Base-by-base conservation (phyloP, 2,329 filamentous ascomycete species). In the Phyllosticta citrichinensis region DNA sequence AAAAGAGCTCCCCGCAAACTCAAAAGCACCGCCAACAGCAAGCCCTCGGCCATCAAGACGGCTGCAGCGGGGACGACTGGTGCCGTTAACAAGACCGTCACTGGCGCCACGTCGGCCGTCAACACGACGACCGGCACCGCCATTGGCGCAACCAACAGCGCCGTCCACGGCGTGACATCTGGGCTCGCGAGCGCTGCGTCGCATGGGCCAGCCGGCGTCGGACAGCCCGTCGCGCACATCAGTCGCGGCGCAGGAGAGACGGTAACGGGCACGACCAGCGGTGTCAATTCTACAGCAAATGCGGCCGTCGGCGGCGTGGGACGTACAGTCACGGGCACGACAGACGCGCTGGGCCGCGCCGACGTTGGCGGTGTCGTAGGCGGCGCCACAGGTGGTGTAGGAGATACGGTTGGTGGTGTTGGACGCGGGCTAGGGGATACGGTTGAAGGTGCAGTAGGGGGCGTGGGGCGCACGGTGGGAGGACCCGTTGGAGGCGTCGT, bases 301-400 rank as follows among this genome's bases (percentile, higher is more conserved):
- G 69, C 69, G 11, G 70, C 75, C 10, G 76, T 75, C 2, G 73
- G 72, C 56, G 76, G 76, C 0, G 61, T 77, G 5, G 74, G 76
- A 33, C 71, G 73, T 4, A 78, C 76, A 0, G 72, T 77, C 3
- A 73, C 71, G 14, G 77, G 78, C 62, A 79, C 77, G 0, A 76
- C 76, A 1, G 68, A 69, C 2, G 76, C 75, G 5, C 57, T 78
- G n/a, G 74, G 75, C 1, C 72, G 69, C 59, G 76, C 75, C 1
- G 75, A 79, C 65, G 64, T 74, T 17, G 71, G 68, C 56, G 76
- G 75, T 0, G 70, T 70, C 2, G 73, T 71, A 5, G 68, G 67
- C 1, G 76, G 76, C 1, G 69, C 72, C 19, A 73, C 71, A 1
- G 67, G 65, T 2, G 70, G 71, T 14, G 57, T 69, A 65, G 76